Conservation (phyloP, 1,284 basidiomycete species). For the Heterobasidion parviporum region DNA sequence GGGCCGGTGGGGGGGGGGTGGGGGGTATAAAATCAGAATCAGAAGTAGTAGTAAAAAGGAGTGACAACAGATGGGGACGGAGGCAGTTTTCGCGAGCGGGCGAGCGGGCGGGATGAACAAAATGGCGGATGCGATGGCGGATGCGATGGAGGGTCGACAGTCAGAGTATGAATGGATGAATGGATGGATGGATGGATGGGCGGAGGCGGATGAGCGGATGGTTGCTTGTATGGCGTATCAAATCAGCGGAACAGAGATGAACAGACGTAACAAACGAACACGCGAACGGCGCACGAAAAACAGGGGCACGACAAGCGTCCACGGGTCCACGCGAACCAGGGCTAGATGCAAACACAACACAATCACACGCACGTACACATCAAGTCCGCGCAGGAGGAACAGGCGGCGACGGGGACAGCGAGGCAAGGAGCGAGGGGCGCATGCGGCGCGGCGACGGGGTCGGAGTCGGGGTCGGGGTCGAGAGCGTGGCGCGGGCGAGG, state of each 20-base stretch:
- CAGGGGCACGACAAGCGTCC: too few species aligned
- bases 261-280: too few species aligned
- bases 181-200: not conserved
- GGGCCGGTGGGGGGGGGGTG: too few species aligned
- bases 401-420: too few species aligned
- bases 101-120: not conserved
- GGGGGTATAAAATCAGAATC: not conserved
- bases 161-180: not conserved
- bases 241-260: too few species aligned
- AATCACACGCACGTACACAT: too few species aligned
- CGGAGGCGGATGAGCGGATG: not conserved
- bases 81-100: not conserved
- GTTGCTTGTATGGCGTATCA: too few species aligned
- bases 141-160: too few species aligned
- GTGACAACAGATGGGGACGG: conserved; percentile 1
- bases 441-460: not conserved
- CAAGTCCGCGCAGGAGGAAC: too few species aligned
- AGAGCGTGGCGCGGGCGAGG: not conserved
- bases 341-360: too few species aligned
- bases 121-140: not conserved
- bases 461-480: not conserved
- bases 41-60: not conserved
- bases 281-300: too few species aligned
- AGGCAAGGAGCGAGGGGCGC: not conserved
- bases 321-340: too few species aligned